Percentiles rank a stretch among this genome's conserved stretches.
Evolutionary conservation across 768 basidiomycete species (phyloP).

Genomic region (Leccinum broughii): DNA sequence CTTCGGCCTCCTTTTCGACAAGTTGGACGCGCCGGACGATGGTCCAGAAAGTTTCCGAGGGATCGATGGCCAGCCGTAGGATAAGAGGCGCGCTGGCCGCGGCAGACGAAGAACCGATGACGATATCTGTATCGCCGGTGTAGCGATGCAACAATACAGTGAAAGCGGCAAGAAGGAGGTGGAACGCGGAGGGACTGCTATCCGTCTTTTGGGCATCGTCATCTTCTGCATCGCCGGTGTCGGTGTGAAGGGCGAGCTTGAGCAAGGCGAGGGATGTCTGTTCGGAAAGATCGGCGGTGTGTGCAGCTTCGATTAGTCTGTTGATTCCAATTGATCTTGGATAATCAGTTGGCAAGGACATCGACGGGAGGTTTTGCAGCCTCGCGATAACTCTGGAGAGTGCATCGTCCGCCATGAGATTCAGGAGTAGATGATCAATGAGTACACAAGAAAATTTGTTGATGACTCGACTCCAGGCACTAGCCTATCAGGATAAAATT

Average conservation of each 20-base stretch:
- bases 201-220: conserved; percentile 42
- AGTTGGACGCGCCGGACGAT: conserved; percentile 84
- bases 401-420: conserved; percentile 11
- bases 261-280: conserved; percentile 77
- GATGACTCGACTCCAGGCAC: conserved; percentile 6
- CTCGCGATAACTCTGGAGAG: conserved; percentile 60
- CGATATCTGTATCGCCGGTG: conserved; percentile 92
- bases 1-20: conserved; percentile 79
- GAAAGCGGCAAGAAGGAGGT: conserved; percentile 91
- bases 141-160: conserved; percentile 88
- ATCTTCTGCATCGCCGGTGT: conserved; percentile 50
- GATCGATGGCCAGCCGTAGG: conserved; percentile 79
- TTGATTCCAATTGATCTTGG: conserved; percentile 74
- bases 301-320: conserved; percentile 83
- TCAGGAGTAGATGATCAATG: background rate
- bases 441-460: conserved; percentile 6
- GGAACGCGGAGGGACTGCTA: conserved; percentile 78
- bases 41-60: conserved; percentile 86
- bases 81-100: conserved; percentile 76
- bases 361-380: conserved; percentile 80
- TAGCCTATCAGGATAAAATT: background rate
- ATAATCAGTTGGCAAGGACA: conserved; percentile 95
- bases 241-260: conserved; percentile 75
- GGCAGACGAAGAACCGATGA: conserved; percentile 87
- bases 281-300: conserved; percentile 68